Evolutionary conservation across 768 basidiomycete species (phyloP), one percentile per base, ranked within the genome.

Genomic region (Pholiota conissans): DNA sequence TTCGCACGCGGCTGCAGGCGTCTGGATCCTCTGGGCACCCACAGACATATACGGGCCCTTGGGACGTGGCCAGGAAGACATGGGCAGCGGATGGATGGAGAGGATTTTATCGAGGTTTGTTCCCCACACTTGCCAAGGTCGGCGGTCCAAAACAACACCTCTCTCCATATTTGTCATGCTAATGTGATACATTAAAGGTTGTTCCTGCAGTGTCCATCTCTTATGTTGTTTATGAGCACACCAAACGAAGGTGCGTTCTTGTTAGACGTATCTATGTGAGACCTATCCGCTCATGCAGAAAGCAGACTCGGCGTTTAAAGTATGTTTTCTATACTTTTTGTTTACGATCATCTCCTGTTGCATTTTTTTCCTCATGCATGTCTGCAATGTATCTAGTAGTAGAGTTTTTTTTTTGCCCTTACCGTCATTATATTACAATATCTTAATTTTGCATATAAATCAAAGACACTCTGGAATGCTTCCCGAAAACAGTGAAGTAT

Each of bases 161-260:
- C 11, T 20, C 54, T 39, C 27, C 37, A 26, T 28, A 24, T 32
- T 29, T 47, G 42, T 45, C 26, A 54, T 47, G 30, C 22, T 28
- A 22, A 39, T 40, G 35, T 55, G 14, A 26, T 28, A 52, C 18
- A 64, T 49, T 45, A 30, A 64, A 93, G 91, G 96, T 98, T 57
- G 87, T 97, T 45, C 96, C 96, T 50, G 89, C 95, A 3, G 96
- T 98, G 40, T 96, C 95, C 7, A 98, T 98, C 74, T 93, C 93
- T 59, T 97, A 97, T 74, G 86, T 97, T 37, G 95, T 97, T 61
- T 94, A 94, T 73, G 92, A 94, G 69, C 85, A 90, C 65, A 86
- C 82, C 65, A 94, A 92, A 77, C 82, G 87, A 70, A 87, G 79
- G 92, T 89, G 55, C 61, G 84, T 72, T 59, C 42, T 42, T 39